A percentile compares a stretch with the other conserved stretches of the same genome.
Conservation (phyloP, 768 basidiomycete species). For the Candolleomyces eurysporus region DNA sequence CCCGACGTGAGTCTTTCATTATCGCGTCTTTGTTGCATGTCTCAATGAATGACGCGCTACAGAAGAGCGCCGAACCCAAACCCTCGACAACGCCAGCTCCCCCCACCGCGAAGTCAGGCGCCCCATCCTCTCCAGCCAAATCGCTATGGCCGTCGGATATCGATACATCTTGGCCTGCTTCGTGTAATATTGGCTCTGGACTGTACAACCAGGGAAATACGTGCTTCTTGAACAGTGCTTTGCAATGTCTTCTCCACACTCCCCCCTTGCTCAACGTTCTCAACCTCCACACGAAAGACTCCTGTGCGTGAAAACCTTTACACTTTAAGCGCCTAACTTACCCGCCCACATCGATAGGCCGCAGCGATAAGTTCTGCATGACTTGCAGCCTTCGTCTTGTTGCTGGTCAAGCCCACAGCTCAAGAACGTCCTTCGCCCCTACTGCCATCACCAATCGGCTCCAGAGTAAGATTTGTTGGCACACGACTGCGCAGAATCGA, state of each 20-base stretch:
- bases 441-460: conserved; percentile 63
- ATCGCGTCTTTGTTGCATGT: not conserved
- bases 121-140: conserved; percentile 26
- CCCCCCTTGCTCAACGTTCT: conserved; percentile 76
- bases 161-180: conserved; percentile 61
- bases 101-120: conserved; percentile 18
- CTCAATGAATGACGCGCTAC: not conserved
- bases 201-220: conserved; percentile 89
- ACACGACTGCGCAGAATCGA: not conserved
- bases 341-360: conserved; percentile 28
- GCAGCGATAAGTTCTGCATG: conserved; percentile 73
- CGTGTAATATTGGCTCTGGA: conserved; percentile 52
- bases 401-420: conserved; percentile 50
- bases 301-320: conserved; percentile 49
- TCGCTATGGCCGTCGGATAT: conserved; percentile 40
- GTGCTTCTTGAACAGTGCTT: conserved; percentile 92
- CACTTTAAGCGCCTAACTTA: conserved; percentile 6
- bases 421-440: conserved; percentile 57
- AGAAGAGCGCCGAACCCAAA: conserved; percentile 15
- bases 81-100: conserved; percentile 17
- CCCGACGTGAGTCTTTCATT: conserved; percentile 24
- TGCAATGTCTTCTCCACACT: conserved; percentile 93
- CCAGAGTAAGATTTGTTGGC: conserved; percentile 49
- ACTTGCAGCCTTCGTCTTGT: conserved; percentile 64
- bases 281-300: conserved; percentile 46